A percentile compares a stretch with the other conserved stretches of the same genome.
phyloP scores from a whole-genome alignment of 2,329 filamentous ascomycete genomes.

The Cordyceps fumosorosea region DNA sequence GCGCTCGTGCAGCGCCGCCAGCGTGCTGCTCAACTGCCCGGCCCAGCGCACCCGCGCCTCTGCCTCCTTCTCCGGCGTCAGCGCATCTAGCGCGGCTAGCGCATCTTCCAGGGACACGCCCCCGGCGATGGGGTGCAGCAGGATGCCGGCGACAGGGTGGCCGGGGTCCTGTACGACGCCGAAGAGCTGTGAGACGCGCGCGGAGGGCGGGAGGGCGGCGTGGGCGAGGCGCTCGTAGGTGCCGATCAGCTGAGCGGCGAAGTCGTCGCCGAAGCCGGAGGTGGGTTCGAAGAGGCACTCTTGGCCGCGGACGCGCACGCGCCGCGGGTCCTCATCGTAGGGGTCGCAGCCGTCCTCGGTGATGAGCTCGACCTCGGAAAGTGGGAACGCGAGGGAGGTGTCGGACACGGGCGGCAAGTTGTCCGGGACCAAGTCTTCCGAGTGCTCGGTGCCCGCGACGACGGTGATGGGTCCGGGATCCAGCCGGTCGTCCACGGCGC shows the following conservation, averaged over 20 bases:
- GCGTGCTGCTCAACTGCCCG: background rate
- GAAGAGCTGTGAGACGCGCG: background rate
- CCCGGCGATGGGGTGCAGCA: background rate
- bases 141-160: background rate
- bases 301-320: background rate
- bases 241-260: background rate
- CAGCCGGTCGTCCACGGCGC: background rate
- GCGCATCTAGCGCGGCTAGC: background rate
- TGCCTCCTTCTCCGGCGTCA: background rate
- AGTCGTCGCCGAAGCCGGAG: background rate
- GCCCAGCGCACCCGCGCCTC: background rate
- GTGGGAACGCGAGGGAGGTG: background rate
- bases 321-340: background rate
- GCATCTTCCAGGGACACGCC: no score
- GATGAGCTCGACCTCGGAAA: background rate
- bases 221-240: background rate
- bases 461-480: background rate
- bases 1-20: background rate
- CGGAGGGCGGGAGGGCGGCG: background rate
- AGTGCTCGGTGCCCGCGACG: background rate
- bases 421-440: no score
- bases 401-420: background rate
- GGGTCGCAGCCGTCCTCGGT: background rate
- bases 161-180: background rate
- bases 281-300: background rate